These are phyloP conservation scores for Blastocrithidia nonstop DNA, from an alignment of 208 protist species.

Conservation along the genomic window DNA sequence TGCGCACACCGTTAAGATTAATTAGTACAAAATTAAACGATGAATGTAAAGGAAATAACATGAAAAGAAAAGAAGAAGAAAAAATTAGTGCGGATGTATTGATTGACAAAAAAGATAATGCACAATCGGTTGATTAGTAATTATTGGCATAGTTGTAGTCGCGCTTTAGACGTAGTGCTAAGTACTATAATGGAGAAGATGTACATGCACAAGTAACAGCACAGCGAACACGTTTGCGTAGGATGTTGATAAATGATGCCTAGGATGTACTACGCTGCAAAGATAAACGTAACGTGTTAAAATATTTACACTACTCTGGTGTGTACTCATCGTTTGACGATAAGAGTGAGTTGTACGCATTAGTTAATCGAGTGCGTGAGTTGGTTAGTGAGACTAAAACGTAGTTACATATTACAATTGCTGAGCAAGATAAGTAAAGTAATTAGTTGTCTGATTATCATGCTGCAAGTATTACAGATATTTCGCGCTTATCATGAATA, in stretches of 20 bases:
- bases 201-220: slow-evolving; percentile 24
- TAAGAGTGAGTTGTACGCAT: too few relatives aligned
- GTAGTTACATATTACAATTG: too few relatives aligned
- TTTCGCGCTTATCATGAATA: slow-evolving; percentile 27
- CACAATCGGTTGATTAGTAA: not conserved
- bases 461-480: too few relatives aligned
- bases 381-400: too few relatives aligned
- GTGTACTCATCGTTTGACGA: too few relatives aligned
- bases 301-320: slow-evolving; percentile 41
- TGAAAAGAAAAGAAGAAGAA: slow-evolving; percentile 1
- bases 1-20: slow-evolving; percentile 2
- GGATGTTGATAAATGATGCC: slow-evolving; percentile 25
- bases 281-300: slow-evolving; percentile 16
- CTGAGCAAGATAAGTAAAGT: too few relatives aligned
- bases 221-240: slow-evolving; percentile 9
- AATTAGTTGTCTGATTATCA: too few relatives aligned
- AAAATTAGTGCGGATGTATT: not conserved
- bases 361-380: slow-evolving; percentile 5
- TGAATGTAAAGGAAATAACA: too few relatives aligned
- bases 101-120: not conserved
- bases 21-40: slow-evolving; percentile 6
- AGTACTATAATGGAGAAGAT: slow-evolving; percentile 38
- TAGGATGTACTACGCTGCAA: slow-evolving; percentile 49
- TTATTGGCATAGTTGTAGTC: not conserved
- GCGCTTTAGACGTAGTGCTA: slow-evolving; percentile 23